Conservation (phyloP, 306 rosid genomes). For the Prinsepia uniflora region DNA sequence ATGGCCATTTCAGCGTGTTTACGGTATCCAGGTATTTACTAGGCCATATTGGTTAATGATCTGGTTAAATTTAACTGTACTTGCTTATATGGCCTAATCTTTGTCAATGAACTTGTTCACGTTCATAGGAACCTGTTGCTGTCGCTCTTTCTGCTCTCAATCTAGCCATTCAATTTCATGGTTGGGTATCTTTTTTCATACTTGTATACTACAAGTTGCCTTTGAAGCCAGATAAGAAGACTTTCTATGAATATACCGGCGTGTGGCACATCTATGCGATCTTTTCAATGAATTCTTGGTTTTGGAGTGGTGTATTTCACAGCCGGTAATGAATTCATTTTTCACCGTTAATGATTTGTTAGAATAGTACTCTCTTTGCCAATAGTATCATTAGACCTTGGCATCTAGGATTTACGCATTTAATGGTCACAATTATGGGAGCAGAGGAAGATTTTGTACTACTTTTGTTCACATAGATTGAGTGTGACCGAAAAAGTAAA, state of each 20-base stretch:
- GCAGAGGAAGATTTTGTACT: not conserved
- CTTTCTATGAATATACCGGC: constrained; percentile 80
- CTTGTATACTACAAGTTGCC: constrained; percentile 83
- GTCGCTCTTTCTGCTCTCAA: constrained; percentile 86
- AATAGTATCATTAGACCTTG: not conserved
- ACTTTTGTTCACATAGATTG: not conserved
- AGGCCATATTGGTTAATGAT: too few species aligned
- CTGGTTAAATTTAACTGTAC: too few species aligned
- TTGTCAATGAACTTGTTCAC: constrained; percentile 17
- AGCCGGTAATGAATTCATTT: constrained; percentile 53
- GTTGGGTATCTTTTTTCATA: constrained; percentile 96
- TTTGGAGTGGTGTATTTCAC: constrained; percentile 91
- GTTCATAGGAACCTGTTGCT: constrained; percentile 83
- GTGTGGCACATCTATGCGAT: constrained; percentile 89
- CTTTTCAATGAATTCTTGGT: constrained; percentile 83
- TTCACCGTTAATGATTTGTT: not conserved
- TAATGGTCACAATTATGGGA: not conserved
- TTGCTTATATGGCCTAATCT: too few species aligned
- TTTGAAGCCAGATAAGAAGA: constrained; percentile 58
- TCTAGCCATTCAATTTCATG: constrained; percentile 95
- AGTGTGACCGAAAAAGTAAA: not conserved
- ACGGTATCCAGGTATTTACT: constrained; percentile 70
- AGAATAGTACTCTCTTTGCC: not conserved
- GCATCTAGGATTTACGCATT: not conserved
- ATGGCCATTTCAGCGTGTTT: constrained; percentile 88